Evolutionary conservation across 1,139 yeast species (phyloP).

Genomic region (Zygosaccharomyces sapae): DNA sequence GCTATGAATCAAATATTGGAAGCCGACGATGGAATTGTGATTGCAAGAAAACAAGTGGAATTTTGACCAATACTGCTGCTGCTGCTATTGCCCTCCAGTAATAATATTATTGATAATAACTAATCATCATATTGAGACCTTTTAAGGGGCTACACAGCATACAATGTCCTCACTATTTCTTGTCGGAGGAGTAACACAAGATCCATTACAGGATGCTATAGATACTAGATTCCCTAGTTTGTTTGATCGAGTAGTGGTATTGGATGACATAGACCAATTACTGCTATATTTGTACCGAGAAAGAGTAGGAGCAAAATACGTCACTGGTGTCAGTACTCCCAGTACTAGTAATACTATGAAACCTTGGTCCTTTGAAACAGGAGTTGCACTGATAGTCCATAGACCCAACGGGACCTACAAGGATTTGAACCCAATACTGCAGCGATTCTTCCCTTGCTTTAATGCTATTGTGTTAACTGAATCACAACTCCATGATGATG

Average conservation of each 20-base stretch:
- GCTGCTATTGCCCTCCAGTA: no score
- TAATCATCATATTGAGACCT: neutral
- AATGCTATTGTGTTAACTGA: constrained; percentile 19
- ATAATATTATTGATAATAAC: neutral
- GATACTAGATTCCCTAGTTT: neutral
- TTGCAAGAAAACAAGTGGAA: no score
- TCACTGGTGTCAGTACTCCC: neutral
- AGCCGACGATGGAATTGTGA: no score
- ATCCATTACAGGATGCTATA: constrained; percentile 2
- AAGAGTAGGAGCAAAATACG: no score
- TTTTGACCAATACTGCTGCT: no score
- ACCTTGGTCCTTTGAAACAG: constrained; percentile 12
- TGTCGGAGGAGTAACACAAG: constrained; percentile 9
- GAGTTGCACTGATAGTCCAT: constrained; percentile 12
- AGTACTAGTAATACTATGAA: neutral
- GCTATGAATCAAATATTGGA: no score
- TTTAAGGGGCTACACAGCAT: neutral
- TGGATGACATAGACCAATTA: constrained; percentile 8
- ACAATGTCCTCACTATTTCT: constrained; percentile 14
- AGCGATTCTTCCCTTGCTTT: constrained; percentile 25
- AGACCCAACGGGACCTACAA: constrained; percentile 2
- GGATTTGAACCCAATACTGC: constrained; percentile 15
- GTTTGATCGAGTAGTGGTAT: constrained; percentile 10
- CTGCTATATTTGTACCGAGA: constrained; percentile 11
- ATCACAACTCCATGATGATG: constrained; percentile 4